Base-by-base conservation (phyloP, 495 filamentous ascomycete species). In the Penicillium paradoxum region DNA sequence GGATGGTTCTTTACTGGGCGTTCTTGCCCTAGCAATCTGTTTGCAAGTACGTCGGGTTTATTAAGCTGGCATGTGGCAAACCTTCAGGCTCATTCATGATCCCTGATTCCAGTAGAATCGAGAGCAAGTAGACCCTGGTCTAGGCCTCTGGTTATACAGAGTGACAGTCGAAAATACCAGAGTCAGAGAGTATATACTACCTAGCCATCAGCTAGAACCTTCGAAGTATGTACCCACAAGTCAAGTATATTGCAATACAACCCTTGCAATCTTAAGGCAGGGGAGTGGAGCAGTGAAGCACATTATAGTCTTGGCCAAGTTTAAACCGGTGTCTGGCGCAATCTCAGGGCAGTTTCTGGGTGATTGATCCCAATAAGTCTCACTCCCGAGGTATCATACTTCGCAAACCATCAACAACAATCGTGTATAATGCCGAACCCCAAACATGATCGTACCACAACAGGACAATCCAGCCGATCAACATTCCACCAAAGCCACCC, bases 401-500 rank as follows among this genome's bases (percentile, higher is more conserved):
- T 32, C 29, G 9, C 10, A 8, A 11, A 32, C 6, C 2, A 32
- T 2, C 29, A 32, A 32, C 9, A 11, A 32, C 4, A 32, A 32
- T 21, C 4, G 5, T 41, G 10, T 13, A 27, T 27, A 3, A 27
- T 33, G 18, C 30, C 37, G 25, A 17, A 44, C 17, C 43, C 6
- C 34, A 38, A 30, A 37, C 11, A 4, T 14, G 7, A 46, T 11
- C 45, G 30, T 47, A 5, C 19, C 37, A 30, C 36, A 11, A 41
- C 44, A 27, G 55, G 48, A 47, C 53, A 60, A 49, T 57, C 42
- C 57, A 55, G 57, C 50, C 60, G 60, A 63, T 63, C 57, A 57
- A 43, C 53, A 64, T 64, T 62, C 59, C 34, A 33, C 42, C 54
- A 44, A 27, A 27, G 24, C 25, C 48, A 41, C 36, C 17, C 48